Evolutionary conservation across 495 filamentous ascomycete species (phyloP), one percentile per base, ranked within the genome.

Genomic region (Margaritispora aquatica): DNA sequence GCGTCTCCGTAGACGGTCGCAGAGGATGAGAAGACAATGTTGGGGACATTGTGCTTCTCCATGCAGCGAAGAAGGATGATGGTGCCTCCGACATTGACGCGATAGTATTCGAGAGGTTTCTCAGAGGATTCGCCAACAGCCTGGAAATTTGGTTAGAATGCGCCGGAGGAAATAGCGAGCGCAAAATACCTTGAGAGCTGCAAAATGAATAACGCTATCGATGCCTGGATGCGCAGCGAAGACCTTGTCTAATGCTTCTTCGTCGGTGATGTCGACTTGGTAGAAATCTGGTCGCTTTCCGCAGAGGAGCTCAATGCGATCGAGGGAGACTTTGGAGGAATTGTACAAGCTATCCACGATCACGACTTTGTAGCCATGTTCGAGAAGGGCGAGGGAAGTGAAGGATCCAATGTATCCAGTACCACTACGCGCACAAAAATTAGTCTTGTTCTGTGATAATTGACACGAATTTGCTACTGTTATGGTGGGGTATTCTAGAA

Each of bases 381-480:
- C 80, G 63, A 98, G 88, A 21, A 98, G 87, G 34, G 92, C 88
- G 54, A 98, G 85, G 57, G 87, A 77, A 54, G 94, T 98, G 82
- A 97, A 97, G 41, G 94, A 98, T 65, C 94, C 94, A 73, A 98
- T 98, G 80, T 98, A 98, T 77, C 94, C 94, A 58, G 90, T 94
- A 64, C 94, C 94, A 78, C 94, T 98, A 71, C 29, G 24, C 24
- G 29, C 70, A 50, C 34, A 61, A 49, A 46, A 57, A 53, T 55
- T 17, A 65, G 64, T 54, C 57, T 50, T 26, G 24, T 36, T 21
- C 17, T 54, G 27, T 21, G 4, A 21, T 24, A 11, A 1, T 22
- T 1, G n/a, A 41, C 19, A 8, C 15, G 52, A 54, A 5, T 50
- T 22, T 26, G 17, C 7, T 26, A 11, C 31, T 26, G 24, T 29